Base-by-base conservation (phyloP, 495 filamentous ascomycete species). In the Penicillium mononematosum region DNA sequence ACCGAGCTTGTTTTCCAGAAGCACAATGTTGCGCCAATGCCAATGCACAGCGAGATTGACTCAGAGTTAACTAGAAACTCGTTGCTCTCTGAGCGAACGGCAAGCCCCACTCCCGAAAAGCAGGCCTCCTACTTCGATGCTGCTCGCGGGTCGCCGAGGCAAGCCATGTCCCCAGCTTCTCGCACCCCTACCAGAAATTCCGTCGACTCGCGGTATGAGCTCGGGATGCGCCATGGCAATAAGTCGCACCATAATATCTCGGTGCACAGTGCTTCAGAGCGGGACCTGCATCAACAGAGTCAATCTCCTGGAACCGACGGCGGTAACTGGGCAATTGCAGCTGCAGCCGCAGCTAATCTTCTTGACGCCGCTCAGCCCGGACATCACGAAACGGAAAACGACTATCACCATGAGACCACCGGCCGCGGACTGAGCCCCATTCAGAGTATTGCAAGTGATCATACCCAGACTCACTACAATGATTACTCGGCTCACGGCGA, bases 41-140 rank as follows among this genome's bases (percentile, higher is more conserved):
- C 92, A 3, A 80, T 95, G 66, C 85, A 84, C 67, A 95, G 92
- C 69, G 89, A 90, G 43, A 82, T 95, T 27, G 82, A 88, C 31
- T 95, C 92, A 0, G 91, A 96, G 25, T 68, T 96, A 47, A 98
- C 94, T 3, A 81, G 94, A 66, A 86, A 88, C 36, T 98, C 95
- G 0, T 89, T 98, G 55, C 77, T 96, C 11, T 92, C 94, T 5
- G 87, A 90, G 38, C 84, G 88, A 24, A 92, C 89, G 0, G 89
- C 59, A 72, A 87, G 59, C 83, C 89, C 50, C 60, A 60, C 58
- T 36, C 59, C 65, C 22, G 67, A 65, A 43, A 58, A 61, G 50
- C 62, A 71, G 17, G 72, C 81, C 55, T 59, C 61, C 19, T 74
- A 68, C 3, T 70, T 82, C 20, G 84, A 89, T 45, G 69, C 87